Base-by-base conservation (phyloP, 2,329 filamentous ascomycete species). In the Escovopsis sp. region DNA sequence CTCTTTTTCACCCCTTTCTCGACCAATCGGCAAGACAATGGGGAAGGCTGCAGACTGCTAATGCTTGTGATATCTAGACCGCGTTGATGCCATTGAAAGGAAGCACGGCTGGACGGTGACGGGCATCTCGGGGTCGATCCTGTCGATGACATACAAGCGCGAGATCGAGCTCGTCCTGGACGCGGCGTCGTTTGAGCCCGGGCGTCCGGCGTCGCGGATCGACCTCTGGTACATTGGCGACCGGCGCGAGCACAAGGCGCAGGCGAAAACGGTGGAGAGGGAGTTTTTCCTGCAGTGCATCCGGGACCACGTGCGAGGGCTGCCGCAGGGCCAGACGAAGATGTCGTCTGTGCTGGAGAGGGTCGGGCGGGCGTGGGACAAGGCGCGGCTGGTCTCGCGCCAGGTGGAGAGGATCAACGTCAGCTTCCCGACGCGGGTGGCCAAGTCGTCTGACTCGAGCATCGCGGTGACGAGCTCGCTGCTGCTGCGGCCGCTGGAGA, bases 231-330 rank as follows among this genome's bases (percentile, higher is more conserved):
- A 86, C 57, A 73, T 85, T 48, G 80, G 72, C 26, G 72, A 73
- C 49, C 68, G 65, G 41, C 66, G 70, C 39, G 67, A 74, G 36
- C 60, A 63, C n/a, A 65, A 73, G 26, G 64, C 74, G 9, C 56
- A 67, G 30, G 72, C 75, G 0, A 59, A 76, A 41, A 79, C 77
- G 1, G 69, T 72, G 0, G 82, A 82, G 54, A 80, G 77, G 50
- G 78, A 82, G 33, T 88, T 88, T 62, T 85, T 87, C 56, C 63
- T 89, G 7, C 75, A 83, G 53, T 74, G 77, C 51, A 77, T 88
- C 45, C 73, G 79, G 36, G 79, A 83, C 44, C 72, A 80, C 44
- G 64, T 85, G 36, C 75, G 80, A 39, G 72, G 67, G 1, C 59
- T 85, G 36, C 64, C 69, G 11, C 80, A 81, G 55, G 64, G 67